Evolutionary conservation across 2,329 filamentous ascomycete genomes (phyloP).

Genomic region (Colletotrichum nymphaeae): DNA sequence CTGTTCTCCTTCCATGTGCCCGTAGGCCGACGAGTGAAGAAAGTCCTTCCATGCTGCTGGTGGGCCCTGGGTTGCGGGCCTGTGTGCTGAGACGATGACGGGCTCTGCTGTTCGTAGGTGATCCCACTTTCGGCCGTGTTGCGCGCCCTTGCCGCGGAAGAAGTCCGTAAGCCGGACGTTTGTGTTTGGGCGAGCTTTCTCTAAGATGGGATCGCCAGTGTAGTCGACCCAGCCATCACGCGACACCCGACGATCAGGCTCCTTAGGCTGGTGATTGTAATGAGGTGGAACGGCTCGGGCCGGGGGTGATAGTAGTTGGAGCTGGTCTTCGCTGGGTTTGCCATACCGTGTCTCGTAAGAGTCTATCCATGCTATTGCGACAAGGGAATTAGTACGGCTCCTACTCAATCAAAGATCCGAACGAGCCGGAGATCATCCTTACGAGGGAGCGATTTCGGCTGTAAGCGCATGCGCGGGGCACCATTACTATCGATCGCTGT

Average conservation of each 20-base stretch:
- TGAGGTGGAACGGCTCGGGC: slow-evolving; percentile 51
- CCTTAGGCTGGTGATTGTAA: slow-evolving; percentile 54
- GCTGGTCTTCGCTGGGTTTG: slow-evolving; percentile 50
- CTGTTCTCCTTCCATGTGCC: slow-evolving; percentile 57
- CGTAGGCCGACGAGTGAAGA: slow-evolving; percentile 64
- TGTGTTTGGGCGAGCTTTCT: slow-evolving; percentile 46
- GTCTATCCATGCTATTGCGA: slow-evolving; percentile 58
- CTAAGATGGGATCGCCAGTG: slow-evolving; percentile 49
- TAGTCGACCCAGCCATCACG: slow-evolving; percentile 60
- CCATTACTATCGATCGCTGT: slow-evolving; percentile 29
- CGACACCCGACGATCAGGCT: slow-evolving; percentile 56
- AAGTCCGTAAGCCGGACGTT: slow-evolving; percentile 56
- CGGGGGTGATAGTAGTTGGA: slow-evolving; percentile 52
- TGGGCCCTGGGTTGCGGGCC: slow-evolving; percentile 52
- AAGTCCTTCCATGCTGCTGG: slow-evolving; percentile 64
- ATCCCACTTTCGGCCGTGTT: slow-evolving; percentile 68
- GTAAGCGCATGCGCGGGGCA: slow-evolving; percentile 35
- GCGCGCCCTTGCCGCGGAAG: slow-evolving; percentile 58
- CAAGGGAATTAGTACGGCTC: slow-evolving; percentile 29
- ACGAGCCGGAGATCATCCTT: slow-evolving; percentile 17
- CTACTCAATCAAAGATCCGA: neutral
- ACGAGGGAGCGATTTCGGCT: slow-evolving; percentile 44
- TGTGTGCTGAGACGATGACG: slow-evolving; percentile 65
- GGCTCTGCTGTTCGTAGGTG: slow-evolving; percentile 69
- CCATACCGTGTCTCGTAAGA: slow-evolving; percentile 58